Percentiles rank a stretch among this genome's conserved stretches.
Conservation (phyloP, 1,139 yeast species). For the Yamadazyma diddensiae region DNA sequence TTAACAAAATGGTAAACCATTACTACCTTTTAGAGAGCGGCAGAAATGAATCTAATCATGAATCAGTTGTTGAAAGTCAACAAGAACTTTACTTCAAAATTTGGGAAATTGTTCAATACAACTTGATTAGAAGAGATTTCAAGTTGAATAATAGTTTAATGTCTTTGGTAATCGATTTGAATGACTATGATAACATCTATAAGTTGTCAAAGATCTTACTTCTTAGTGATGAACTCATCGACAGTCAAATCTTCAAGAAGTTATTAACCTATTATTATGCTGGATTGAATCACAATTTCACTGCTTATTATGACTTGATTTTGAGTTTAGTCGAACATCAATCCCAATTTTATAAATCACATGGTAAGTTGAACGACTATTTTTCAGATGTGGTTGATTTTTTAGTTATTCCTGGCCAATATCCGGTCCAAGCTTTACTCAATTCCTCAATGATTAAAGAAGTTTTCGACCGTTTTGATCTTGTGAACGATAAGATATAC, state of each 20-base stretch:
- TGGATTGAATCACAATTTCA: constrained; percentile 25
- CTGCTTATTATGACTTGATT: constrained; percentile 32
- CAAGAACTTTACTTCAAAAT: constrained; percentile 16
- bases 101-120: constrained; percentile 36
- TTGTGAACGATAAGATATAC: constrained; percentile 33
- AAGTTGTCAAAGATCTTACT: constrained; percentile 39
- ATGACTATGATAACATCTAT: constrained; percentile 36
- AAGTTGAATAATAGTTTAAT: constrained; percentile 26
- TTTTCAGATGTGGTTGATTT: constrained; percentile 27
- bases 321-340: constrained; percentile 37
- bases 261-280: constrained; percentile 27
- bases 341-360: constrained; percentile 23
- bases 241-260: constrained; percentile 26
- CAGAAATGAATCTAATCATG: constrained; percentile 6
- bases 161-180: constrained; percentile 30
- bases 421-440: constrained; percentile 13
- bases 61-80: constrained; percentile 2
- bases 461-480: constrained; percentile 26
- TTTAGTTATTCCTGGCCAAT: constrained; percentile 7
- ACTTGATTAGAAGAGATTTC: constrained; percentile 39
- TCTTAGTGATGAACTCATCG: constrained; percentile 31
- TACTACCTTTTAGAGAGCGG: constrained; percentile 18
- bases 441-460: constrained; percentile 30
- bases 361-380: constrained; percentile 27
- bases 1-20: constrained; percentile 22